These are phyloP conservation scores for Acanthamoeba lenticulata DNA, from an alignment of 208 protist genomes.

Conservation along the genomic window DNA sequence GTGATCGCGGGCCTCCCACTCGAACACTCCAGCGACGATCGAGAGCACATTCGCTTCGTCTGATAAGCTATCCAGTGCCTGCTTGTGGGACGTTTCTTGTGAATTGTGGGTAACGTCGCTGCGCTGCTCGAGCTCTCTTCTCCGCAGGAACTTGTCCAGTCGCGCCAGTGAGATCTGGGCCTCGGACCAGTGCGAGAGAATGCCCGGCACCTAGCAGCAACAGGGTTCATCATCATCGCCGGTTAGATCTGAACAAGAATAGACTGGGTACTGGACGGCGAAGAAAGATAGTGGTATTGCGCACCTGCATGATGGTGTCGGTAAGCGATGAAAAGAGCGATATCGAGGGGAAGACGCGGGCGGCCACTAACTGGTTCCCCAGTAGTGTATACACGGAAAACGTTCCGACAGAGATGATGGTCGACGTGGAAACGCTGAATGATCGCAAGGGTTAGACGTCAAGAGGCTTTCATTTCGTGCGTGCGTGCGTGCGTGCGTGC, in stretches of 20 bases:
- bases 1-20: neutral
- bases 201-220: neutral
- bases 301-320: constrained; percentile 20
- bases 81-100: neutral
- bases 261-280: neutral
- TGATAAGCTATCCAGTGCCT: neutral
- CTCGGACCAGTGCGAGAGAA: neutral
- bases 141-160: neutral
- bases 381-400: constrained; percentile 54
- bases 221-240: neutral
- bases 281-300: no score
- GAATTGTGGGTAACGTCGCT: neutral
- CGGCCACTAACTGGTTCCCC: constrained; percentile 48
- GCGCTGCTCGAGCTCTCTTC: neutral
- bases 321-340: constrained; percentile 58
- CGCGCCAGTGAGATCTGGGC: constrained; percentile 40
- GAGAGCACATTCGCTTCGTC: neutral
- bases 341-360: constrained; percentile 64
- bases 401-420: constrained; percentile 59
- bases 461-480: neutral
- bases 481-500: no score
- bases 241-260: neutral
- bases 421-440: neutral
- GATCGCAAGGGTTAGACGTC: neutral
- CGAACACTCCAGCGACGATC: neutral